A percentile compares a stretch with the other conserved stretches of the same genome.
Evolutionary conservation across 148 eudicot species (phyloP).

Genomic region (Oxyria digyna): DNA sequence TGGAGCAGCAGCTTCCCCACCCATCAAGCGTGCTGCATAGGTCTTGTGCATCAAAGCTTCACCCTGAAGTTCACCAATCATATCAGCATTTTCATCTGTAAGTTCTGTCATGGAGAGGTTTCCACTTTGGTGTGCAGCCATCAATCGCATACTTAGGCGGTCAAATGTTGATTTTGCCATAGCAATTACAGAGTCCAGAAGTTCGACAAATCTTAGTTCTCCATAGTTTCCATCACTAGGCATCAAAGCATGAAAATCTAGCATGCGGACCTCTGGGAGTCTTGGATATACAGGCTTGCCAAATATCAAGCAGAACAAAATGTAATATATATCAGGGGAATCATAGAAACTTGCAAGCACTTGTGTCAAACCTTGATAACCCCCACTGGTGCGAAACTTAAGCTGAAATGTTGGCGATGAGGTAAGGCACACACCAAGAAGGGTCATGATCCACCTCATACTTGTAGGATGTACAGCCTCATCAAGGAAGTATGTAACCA

Average conservation of each 20-base stretch:
- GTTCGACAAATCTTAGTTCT: slow-evolving; percentile 72
- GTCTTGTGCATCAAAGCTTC: slow-evolving; percentile 98
- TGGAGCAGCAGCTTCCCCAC: slow-evolving; percentile 98
- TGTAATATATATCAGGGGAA: slow-evolving; percentile 96
- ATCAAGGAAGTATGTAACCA: slow-evolving; percentile 81
- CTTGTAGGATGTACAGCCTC: slow-evolving; percentile 99
- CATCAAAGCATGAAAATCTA: slow-evolving; percentile 94
- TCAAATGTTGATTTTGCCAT: slow-evolving; percentile 94
- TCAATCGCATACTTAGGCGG: slow-evolving; percentile 63
- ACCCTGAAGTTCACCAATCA: slow-evolving; percentile 96
- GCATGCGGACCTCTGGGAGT: slow-evolving; percentile 94
- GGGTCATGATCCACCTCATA: slow-evolving; percentile 99
- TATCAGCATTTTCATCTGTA: slow-evolving; percentile 68
- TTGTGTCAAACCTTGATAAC: slow-evolving; percentile 77
- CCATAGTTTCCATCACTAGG: slow-evolving; percentile 72
- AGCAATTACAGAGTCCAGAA: slow-evolving; percentile 81
- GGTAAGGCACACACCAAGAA: slow-evolving; percentile 93
- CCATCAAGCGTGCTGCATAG: slow-evolving; percentile 96
- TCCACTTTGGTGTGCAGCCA: slow-evolving; percentile 76
- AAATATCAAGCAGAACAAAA: slow-evolving; percentile 89
- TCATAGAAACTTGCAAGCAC: slow-evolving; percentile 92
- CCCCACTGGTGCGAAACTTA: slow-evolving; percentile 82
- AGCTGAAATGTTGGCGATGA: slow-evolving; percentile 90
- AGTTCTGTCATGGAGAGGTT: slow-evolving; percentile 84
- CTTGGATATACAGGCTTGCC: slow-evolving; percentile 97